Conservation (phyloP, 179 eudicot genomes). For the Sideroxylon spinosum region DNA sequence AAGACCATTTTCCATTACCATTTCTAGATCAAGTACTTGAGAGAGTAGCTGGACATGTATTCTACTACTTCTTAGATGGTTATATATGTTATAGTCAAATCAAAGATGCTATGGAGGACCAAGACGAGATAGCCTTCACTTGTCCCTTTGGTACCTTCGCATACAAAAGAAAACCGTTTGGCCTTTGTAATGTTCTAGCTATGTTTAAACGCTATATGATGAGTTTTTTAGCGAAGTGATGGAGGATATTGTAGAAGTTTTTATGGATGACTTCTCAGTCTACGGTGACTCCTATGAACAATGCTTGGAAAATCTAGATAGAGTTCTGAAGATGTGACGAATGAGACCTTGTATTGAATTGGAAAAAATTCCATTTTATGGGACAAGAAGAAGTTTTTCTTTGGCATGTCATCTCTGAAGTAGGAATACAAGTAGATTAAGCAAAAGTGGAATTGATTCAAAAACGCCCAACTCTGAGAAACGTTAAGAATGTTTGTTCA, state of each 20-base stretch:
- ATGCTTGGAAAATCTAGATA: background rate
- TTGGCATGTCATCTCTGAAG: background rate
- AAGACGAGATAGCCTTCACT: no score
- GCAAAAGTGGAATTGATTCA: background rate
- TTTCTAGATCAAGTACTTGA: constrained; percentile 2
- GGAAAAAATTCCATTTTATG: constrained; percentile 6
- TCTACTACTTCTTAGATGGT: no score
- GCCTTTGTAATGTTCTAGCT: no score
- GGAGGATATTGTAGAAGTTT: background rate
- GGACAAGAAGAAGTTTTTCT: background rate
- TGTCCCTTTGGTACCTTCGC: background rate
- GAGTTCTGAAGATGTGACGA: background rate
- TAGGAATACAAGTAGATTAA: background rate
- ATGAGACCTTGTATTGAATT: background rate
- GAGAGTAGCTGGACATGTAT: background rate
- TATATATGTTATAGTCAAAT: no score
- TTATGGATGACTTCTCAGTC: background rate
- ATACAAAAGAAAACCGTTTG: background rate
- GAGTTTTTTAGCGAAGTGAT: background rate
- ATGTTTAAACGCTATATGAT: background rate
- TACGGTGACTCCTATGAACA: background rate
- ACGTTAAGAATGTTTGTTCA: background rate
- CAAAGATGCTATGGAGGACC: background rate
- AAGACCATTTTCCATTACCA: background rate
- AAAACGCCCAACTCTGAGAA: background rate